Percentiles rank a stretch among this genome's conserved stretches.
phyloP scores from a whole-genome alignment of 2,329 filamentous ascomycete genomes.

The Xylariaceae sp. region DNA sequence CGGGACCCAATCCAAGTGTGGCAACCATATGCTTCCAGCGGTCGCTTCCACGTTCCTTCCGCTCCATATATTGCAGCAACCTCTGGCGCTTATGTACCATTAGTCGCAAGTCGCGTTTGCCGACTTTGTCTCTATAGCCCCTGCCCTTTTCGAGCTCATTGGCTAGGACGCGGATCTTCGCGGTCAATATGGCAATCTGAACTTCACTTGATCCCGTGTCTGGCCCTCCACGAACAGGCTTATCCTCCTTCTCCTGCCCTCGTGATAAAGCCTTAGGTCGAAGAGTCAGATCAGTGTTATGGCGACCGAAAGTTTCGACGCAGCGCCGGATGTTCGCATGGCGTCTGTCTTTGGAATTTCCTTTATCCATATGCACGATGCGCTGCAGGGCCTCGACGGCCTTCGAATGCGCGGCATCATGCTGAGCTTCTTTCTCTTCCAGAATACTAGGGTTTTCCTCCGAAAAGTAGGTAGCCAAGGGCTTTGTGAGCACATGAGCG shows the following conservation, averaged over 20 bases:
- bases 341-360: conserved; percentile 71
- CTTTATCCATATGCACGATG: conserved; percentile 74
- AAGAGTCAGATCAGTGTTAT: conserved; percentile 74
- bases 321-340: conserved; percentile 82
- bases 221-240: conserved; percentile 64
- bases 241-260: conserved; percentile 36
- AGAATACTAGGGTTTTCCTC: conserved; percentile 36
- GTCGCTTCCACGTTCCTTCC: conserved; percentile 84
- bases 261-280: conserved; percentile 53
- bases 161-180: conserved; percentile 82
- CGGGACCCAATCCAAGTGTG: conserved; percentile 79
- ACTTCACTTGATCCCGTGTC: conserved; percentile 96
- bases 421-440: conserved; percentile 47
- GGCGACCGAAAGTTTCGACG: conserved; percentile 82
- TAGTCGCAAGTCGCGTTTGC: conserved; percentile 83
- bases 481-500: conserved; percentile 65
- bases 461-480: conserved; percentile 34
- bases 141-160: conserved; percentile 62
- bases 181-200: conserved; percentile 92
- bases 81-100: conserved; percentile 88
- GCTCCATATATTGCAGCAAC: conserved; percentile 78
- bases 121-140: conserved; percentile 84
- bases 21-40: conserved; percentile 84
- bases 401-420: conserved; percentile 58
- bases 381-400: conserved; percentile 73